Conservation (phyloP, 2,329 filamentous ascomycete genomes). For the Fusarium sp. region DNA sequence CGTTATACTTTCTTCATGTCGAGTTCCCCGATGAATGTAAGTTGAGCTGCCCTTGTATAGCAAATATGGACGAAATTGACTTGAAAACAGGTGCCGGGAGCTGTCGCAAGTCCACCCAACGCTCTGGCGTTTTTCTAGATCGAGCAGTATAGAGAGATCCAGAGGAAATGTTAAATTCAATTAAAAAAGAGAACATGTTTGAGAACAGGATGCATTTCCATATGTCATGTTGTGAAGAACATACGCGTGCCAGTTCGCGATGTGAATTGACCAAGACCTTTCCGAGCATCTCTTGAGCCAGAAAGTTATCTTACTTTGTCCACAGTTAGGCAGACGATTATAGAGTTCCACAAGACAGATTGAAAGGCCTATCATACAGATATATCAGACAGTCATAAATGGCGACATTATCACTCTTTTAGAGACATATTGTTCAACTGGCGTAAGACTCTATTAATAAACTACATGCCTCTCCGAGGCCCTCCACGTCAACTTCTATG, state of each 20-base stretch:
- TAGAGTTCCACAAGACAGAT: not conserved
- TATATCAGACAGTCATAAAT: too few species aligned
- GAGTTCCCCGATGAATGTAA: slow-evolving; percentile 57
- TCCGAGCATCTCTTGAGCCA: not conserved
- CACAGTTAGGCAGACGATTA: fast-evolving
- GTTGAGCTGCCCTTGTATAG: not conserved
- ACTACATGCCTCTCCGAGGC: not conserved
- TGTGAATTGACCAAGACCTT: not conserved
- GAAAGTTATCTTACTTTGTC: not conserved
- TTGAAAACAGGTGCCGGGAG: slow-evolving; percentile 15
- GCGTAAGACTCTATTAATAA: not conserved
- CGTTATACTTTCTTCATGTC: slow-evolving; percentile 62
- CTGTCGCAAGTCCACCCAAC: slow-evolving; percentile 31
- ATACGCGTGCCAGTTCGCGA: too few species aligned
- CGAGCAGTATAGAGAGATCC: not conserved
- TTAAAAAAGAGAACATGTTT: too few species aligned
- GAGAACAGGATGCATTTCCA: too few species aligned
- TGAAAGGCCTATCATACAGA: too few species aligned
- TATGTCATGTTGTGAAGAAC: too few species aligned
- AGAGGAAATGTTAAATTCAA: too few species aligned
- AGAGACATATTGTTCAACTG: not conserved
- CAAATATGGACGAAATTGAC: not conserved
- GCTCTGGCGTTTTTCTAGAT: slow-evolving; percentile 27
- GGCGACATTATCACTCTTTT: not conserved
- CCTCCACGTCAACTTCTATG: not conserved